Percentiles rank a stretch among this genome's conserved stretches.
phyloP scores from a whole-genome alignment of 1,284 basidiomycete species.

The Thecaphora frezii region DNA sequence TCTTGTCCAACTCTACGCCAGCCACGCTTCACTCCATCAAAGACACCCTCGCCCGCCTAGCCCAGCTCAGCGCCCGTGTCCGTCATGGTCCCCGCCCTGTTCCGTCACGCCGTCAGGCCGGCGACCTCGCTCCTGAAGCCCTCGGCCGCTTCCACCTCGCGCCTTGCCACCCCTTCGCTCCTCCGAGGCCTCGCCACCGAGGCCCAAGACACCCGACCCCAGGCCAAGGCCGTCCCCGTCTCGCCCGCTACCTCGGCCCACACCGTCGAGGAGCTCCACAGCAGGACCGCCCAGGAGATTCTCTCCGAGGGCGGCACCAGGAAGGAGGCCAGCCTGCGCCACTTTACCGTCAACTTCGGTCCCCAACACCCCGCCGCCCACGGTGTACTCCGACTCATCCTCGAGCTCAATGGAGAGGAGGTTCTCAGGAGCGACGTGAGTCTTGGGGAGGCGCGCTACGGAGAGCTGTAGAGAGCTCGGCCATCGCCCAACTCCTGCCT shows the following conservation, averaged over 20 bases:
- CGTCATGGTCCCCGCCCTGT: slow-evolving; percentile 33
- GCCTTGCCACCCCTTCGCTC: slow-evolving; percentile 14
- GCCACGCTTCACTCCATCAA: too few relatives aligned
- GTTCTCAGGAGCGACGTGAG: slow-evolving; percentile 54
- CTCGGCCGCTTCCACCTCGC: slow-evolving; percentile 10
- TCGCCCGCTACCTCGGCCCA: slow-evolving; percentile 39
- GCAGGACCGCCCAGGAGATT: slow-evolving; percentile 74
- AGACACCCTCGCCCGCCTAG: neutral
- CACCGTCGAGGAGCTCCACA: slow-evolving; percentile 66
- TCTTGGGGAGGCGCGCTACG: neutral
- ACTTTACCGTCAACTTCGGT: slow-evolving; percentile 60
- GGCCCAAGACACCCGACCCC: slow-evolving; percentile 27
- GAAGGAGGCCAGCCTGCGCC: slow-evolving; percentile 75
- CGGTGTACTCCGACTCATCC: slow-evolving; percentile 94
- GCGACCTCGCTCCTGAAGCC: slow-evolving; percentile 26
- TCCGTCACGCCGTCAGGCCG: slow-evolving; percentile 26
- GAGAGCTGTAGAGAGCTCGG: too few relatives aligned
- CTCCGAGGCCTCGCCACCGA: slow-evolving; percentile 41
- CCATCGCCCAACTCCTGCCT: too few relatives aligned
- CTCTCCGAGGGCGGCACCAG: slow-evolving; percentile 73
- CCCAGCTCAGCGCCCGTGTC: neutral
- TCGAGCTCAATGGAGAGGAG: slow-evolving; percentile 92
- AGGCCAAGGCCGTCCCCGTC: slow-evolving; percentile 22
- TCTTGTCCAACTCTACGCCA: too few relatives aligned
- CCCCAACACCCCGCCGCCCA: slow-evolving; percentile 97